A percentile compares a stretch with the other conserved stretches of the same genome.
These are phyloP conservation scores for Leishmania guyanensis DNA, from an alignment of 208 protist genomes.

Conservation along the genomic window DNA sequence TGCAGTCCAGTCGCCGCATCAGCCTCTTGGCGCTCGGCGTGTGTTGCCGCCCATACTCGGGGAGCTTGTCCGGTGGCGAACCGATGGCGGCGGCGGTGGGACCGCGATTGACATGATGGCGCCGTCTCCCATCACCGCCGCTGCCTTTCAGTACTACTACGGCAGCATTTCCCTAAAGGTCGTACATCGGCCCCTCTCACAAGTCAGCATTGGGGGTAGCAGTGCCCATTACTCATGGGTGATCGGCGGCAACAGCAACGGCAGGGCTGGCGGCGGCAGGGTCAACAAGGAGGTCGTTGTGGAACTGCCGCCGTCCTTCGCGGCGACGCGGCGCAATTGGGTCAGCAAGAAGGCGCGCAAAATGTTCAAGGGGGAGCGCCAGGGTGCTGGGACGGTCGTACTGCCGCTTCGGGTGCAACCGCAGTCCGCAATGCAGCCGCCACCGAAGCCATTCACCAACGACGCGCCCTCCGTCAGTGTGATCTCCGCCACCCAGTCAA, in stretches of 20 bases:
- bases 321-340: constrained; percentile 34
- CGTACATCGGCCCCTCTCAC: neutral
- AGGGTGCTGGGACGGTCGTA: constrained; percentile 43
- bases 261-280: neutral
- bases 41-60: constrained; percentile 54
- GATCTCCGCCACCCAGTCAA: neutral
- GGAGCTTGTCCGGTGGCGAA: constrained; percentile 62
- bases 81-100: constrained; percentile 12
- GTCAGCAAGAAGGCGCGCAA: constrained; percentile 46
- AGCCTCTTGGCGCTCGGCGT: constrained; percentile 21
- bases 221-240: neutral
- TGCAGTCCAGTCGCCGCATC: constrained; percentile 6
- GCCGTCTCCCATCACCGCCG: constrained; percentile 19
- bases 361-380: constrained; percentile 45
- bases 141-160: constrained; percentile 33
- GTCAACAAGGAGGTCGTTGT: neutral
- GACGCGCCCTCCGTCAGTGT: neutral
- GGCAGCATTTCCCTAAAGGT: neutral
- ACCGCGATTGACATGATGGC: constrained; percentile 2
- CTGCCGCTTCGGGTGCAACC: constrained; percentile 29
- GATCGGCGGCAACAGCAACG: neutral
- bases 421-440: neutral
- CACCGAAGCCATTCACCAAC: neutral
- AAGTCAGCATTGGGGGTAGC: neutral
- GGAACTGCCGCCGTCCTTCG: constrained; percentile 32